Evolutionary conservation across 2,329 filamentous ascomycete genomes (phyloP).

Genomic region (Talaromyces sp.): DNA sequence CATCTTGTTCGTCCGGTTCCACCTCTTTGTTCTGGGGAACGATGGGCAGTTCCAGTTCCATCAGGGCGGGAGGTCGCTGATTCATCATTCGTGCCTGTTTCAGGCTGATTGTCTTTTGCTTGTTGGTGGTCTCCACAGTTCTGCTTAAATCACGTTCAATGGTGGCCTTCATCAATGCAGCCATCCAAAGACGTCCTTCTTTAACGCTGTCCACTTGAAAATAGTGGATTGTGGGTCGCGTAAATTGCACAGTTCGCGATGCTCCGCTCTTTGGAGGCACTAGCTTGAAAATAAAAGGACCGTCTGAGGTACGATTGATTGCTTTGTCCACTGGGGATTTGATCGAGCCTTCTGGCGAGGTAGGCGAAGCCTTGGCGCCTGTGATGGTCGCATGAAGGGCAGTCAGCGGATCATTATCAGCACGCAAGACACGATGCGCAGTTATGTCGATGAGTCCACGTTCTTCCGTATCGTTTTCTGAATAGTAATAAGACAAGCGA

Average conservation of each 20-base stretch:
- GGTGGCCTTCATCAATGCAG: conserved; percentile 95
- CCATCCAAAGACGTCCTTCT: conserved; percentile 94
- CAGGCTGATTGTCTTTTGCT: conserved; percentile 92
- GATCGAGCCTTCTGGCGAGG: conserved; percentile 39
- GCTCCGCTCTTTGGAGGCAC: conserved; percentile 83
- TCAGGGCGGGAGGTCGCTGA: conserved; percentile 82
- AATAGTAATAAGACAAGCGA: conserved; percentile 92
- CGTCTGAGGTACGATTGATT: conserved; percentile 27
- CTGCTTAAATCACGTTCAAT: conserved; percentile 82
- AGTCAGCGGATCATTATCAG: conserved; percentile 84
- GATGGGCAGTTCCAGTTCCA: conserved; percentile 48
- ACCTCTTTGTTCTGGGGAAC: not conserved
- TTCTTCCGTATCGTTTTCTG: conserved; percentile 85
- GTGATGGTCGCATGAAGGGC: conserved; percentile 89
- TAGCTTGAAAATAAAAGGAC: conserved; percentile 95
- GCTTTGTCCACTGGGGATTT: conserved; percentile 32
- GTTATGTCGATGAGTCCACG: conserved; percentile 97
- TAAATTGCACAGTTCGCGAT: conserved; percentile 90
- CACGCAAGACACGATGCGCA: conserved; percentile 91
- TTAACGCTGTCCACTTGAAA: conserved; percentile 91
- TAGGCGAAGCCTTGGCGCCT: conserved; percentile 68
- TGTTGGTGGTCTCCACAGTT: conserved; percentile 83
- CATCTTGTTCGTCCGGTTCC: conserved; percentile 16
- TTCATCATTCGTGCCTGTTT: conserved; percentile 82
- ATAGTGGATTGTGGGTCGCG: conserved; percentile 94